phyloP scores from a whole-genome alignment of 1,139 yeast species.

The Protomyces macrosporus region DNA sequence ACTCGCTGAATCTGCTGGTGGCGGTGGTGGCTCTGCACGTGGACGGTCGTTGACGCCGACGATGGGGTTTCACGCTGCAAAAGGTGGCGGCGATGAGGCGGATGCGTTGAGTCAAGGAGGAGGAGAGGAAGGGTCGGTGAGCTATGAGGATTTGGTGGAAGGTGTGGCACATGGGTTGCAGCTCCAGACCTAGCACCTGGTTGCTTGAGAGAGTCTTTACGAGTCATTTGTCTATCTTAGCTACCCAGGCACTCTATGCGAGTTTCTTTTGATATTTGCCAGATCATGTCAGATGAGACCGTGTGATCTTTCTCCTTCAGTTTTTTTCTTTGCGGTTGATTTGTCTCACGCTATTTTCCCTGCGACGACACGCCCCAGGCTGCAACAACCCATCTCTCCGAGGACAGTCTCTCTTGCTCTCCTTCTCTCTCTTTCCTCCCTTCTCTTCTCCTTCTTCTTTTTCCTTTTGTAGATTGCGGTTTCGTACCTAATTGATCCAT shows the following conservation, averaged over 20 bases:
- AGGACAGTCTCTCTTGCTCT: too few relatives aligned
- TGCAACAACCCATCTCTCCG: too few relatives aligned
- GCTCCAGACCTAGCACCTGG: neutral
- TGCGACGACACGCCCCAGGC: too few relatives aligned
- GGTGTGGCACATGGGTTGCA: neutral
- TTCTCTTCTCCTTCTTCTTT: neutral
- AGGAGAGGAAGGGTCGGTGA: neutral
- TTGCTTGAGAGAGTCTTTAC: too few relatives aligned
- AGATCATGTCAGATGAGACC: too few relatives aligned
- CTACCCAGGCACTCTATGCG: too few relatives aligned
- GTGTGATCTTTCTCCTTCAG: neutral
- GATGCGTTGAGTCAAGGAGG: neutral
- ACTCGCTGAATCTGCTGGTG: neutral
- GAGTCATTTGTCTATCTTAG: too few relatives aligned
- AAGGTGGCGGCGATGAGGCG: neutral
- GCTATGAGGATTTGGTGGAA: neutral
- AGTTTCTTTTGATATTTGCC: too few relatives aligned
- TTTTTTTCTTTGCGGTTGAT: neutral
- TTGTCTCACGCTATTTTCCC: too few relatives aligned
- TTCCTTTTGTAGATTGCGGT: neutral
- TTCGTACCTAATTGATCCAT: neutral
- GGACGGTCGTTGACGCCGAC: too few relatives aligned
- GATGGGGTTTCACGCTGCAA: neutral
- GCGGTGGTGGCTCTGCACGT: neutral
- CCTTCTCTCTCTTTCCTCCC: neutral